These are phyloP conservation scores for Hamamelis virginiana DNA, from an alignment of 164 flowering plant species.

Conservation along the genomic window DNA sequence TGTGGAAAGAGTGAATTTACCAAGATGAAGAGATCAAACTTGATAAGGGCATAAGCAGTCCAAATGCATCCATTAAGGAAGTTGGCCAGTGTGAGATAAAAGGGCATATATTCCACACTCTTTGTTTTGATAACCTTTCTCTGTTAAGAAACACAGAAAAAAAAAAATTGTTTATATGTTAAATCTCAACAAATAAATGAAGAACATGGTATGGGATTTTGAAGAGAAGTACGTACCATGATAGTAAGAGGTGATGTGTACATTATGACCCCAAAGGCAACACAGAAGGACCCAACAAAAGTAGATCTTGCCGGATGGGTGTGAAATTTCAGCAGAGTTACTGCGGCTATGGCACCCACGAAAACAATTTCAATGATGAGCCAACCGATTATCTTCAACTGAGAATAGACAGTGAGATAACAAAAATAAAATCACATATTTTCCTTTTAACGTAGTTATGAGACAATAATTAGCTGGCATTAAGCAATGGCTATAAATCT, in stretches of 20 bases:
- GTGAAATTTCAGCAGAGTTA: conserved; percentile 29
- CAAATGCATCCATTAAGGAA: conserved; percentile 52
- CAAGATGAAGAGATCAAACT: conserved; percentile 49
- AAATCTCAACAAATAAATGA: too few species aligned
- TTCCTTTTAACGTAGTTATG: too few species aligned
- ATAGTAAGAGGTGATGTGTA: conserved; percentile 61
- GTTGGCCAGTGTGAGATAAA: conserved; percentile 43
- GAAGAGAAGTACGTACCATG: conserved; percentile 30
- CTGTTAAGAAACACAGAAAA: conserved; percentile 29
- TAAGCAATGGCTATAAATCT: too few species aligned
- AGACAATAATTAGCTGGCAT: too few species aligned
- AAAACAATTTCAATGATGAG: conserved; percentile 26
- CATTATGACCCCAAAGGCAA: conserved; percentile 53
- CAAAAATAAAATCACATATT: not conserved
- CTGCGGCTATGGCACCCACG: conserved; percentile 21
- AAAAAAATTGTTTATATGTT: too few species aligned
- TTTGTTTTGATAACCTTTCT: conserved; percentile 57
- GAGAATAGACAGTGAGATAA: conserved; percentile 1
- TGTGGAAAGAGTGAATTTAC: conserved; percentile 27
- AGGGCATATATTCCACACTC: conserved; percentile 75
- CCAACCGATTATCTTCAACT: conserved; percentile 23
- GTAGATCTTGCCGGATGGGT: conserved; percentile 27
- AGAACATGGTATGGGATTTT: too few species aligned
- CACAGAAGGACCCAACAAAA: conserved; percentile 53
- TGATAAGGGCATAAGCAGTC: conserved; percentile 56